Evolutionary conservation across 1,139 yeast species (phyloP), one percentile per base, ranked within the genome.

Genomic region (Kodamaea anthophila): DNA sequence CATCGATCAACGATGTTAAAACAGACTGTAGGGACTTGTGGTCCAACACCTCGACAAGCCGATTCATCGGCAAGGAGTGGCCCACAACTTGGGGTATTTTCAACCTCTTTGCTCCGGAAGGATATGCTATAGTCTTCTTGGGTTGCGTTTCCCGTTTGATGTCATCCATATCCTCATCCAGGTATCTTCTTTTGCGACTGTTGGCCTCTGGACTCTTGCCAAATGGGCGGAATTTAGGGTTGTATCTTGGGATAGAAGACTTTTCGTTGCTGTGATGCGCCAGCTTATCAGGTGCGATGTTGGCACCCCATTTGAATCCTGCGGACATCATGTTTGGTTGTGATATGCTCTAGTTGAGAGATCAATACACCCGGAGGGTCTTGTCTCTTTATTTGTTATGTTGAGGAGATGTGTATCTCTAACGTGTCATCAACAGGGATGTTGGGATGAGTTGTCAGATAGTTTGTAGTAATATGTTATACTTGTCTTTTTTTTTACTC

Each of bases 21-120:
- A 85, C 51, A 11, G 49, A 47, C 44, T 74, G 77, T 24, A 85
- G 60, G 18, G 74, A 62, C 24, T 60, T 49, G 34, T 70, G 70
- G 51, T 77, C 82, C 38, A 84, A 58, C 5, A 82, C 75, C 51
- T 84, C 93, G 15, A 84, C 65, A 18, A 81, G 55, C 36, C 94
- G 62, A 28, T 59, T 51, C 14, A 80, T 51, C 2, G 88, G 83
- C 34, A 82, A 61, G 21, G 55, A 51, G 40, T 70, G 73, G 5
- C 79, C 80, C 24, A 51, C 43, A 6, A 73, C 65, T 23, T 56
- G 54, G 4, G 70, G 70, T 34, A 70, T 58, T 36, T 53, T 59
- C 8, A 61, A 25, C 39, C 60, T 50, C 47, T 70, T 60, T 33
- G 36, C 31, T 19, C 39, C 42, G 9, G 18, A 15, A 4, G 35